Evolutionary conservation across 495 filamentous ascomycete species (phyloP).

Genomic region (Annulohypoxylon stygium): DNA sequence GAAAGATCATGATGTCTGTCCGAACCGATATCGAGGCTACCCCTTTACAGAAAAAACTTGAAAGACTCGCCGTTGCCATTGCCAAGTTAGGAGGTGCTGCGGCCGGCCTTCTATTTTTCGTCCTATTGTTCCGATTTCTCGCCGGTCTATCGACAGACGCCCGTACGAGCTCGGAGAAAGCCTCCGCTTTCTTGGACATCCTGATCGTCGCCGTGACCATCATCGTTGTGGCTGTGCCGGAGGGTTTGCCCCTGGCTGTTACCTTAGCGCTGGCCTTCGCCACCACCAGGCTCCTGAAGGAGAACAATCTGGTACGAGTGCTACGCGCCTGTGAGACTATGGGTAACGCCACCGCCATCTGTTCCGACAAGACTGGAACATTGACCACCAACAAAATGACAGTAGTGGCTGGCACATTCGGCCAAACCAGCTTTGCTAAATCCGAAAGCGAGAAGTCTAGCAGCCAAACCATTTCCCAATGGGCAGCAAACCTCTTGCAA

Average conservation of each 20-base stretch:
- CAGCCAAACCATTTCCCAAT: slow-evolving; percentile 65
- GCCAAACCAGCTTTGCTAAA: slow-evolving; percentile 70
- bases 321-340: slow-evolving; percentile 86
- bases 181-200: slow-evolving; percentile 81
- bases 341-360: slow-evolving; percentile 88
- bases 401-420: slow-evolving; percentile 76
- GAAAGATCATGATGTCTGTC: slow-evolving; percentile 88
- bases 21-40: slow-evolving; percentile 81
- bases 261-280: slow-evolving; percentile 86
- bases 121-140: slow-evolving; percentile 82
- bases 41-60: slow-evolving; percentile 82
- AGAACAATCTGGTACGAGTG: slow-evolving; percentile 83
- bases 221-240: slow-evolving; percentile 85
- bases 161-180: slow-evolving; percentile 69
- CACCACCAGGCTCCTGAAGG: slow-evolving; percentile 82
- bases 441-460: slow-evolving; percentile 40
- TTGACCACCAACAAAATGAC: slow-evolving; percentile 83
- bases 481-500: slow-evolving; percentile 67
- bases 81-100: slow-evolving; percentile 79
- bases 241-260: slow-evolving; percentile 84
- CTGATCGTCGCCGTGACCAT: slow-evolving; percentile 86
- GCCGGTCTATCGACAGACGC: slow-evolving; percentile 65
- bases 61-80: slow-evolving; percentile 80
- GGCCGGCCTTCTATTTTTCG: slow-evolving; percentile 78
- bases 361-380: slow-evolving; percentile 89